Percentiles rank a stretch among this genome's conserved stretches.
These are phyloP conservation scores for Apophysomyces ossiformis DNA, from an alignment of 371 early-diverging fungal species.

Conservation along the genomic window DNA sequence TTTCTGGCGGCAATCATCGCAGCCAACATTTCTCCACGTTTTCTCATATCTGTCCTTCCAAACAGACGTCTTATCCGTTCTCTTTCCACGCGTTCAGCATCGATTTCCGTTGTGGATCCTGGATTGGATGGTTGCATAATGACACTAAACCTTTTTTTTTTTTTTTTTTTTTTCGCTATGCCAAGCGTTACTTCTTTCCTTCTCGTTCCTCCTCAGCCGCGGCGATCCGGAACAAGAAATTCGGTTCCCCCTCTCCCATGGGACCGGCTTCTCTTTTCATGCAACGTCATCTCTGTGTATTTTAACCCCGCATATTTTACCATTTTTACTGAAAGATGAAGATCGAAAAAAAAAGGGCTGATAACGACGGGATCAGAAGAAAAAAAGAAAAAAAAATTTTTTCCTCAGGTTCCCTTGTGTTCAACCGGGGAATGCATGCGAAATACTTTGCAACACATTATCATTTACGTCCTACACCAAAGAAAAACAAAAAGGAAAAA, in stretches of 20 bases:
- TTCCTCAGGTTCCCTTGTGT: slow-evolving; percentile 1
- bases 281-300: background rate
- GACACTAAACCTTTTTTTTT: background rate
- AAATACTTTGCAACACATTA: background rate
- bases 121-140: slow-evolving; percentile 5
- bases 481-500: background rate
- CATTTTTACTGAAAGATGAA: background rate
- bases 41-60: slow-evolving; percentile 17
- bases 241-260: too few relatives aligned
- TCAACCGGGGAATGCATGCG: slow-evolving; percentile 7
- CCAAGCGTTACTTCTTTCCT: background rate
- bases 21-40: slow-evolving; percentile 6
- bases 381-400: slow-evolving; percentile 2
- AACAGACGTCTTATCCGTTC: slow-evolving; percentile 5
- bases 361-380: background rate
- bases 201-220: background rate
- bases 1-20: slow-evolving; percentile 4
- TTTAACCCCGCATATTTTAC: background rate
- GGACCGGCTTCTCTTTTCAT: background rate
- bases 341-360: background rate
- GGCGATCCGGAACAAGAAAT: background rate
- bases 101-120: background rate
- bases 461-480: too few relatives aligned
- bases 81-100: slow-evolving; percentile 2
- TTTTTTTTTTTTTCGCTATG: background rate